A percentile compares a stretch with the other conserved stretches of the same genome.
phyloP scores from a whole-genome alignment of 495 filamentous ascomycete genomes.

The Evernia prunastri region DNA sequence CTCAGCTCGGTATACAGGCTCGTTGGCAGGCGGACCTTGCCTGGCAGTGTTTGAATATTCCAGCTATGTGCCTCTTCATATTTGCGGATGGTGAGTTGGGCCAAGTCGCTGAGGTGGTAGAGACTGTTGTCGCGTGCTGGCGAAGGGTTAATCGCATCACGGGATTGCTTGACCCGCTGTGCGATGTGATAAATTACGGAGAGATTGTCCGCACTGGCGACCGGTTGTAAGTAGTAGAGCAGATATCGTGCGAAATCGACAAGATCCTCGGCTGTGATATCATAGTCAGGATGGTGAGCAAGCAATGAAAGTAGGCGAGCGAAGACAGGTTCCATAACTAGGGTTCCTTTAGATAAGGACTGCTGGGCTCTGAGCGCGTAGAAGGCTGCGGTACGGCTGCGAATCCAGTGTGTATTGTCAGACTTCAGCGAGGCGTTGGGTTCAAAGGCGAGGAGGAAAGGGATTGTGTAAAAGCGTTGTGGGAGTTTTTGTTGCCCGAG shows the following conservation, averaged over 20 bases:
- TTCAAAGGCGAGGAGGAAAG: conserved; percentile 88
- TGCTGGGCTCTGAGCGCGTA: conserved; percentile 32
- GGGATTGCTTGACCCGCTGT: conserved; percentile 84
- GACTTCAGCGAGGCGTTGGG: conserved; percentile 60
- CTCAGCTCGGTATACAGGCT: conserved; percentile 68
- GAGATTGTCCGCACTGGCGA: conserved; percentile 80
- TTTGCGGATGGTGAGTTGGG: conserved; percentile 70
- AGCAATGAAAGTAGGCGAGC: conserved; percentile 78
- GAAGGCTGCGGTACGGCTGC: conserved; percentile 57
- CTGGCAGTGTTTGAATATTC: conserved; percentile 70
- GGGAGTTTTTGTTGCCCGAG: conserved; percentile 61
- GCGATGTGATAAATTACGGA: conserved; percentile 86
- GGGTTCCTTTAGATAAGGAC: conserved; percentile 38
- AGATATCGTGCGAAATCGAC: conserved; percentile 79
- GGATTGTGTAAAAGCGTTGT: conserved; percentile 74
- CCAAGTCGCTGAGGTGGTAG: conserved; percentile 83
- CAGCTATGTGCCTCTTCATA: conserved; percentile 61
- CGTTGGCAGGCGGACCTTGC: conserved; percentile 70
- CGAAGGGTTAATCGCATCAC: conserved; percentile 61
- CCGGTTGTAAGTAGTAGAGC: conserved; percentile 75
- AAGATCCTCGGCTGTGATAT: conserved; percentile 58
- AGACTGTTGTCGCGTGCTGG: conserved; percentile 45
- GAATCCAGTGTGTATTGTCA: conserved; percentile 79
- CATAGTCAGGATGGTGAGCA: conserved; percentile 92
- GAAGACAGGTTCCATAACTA: conserved; percentile 76